phyloP scores from a whole-genome alignment of 1,139 yeast species.

The Suhomyces bokatorum region DNA sequence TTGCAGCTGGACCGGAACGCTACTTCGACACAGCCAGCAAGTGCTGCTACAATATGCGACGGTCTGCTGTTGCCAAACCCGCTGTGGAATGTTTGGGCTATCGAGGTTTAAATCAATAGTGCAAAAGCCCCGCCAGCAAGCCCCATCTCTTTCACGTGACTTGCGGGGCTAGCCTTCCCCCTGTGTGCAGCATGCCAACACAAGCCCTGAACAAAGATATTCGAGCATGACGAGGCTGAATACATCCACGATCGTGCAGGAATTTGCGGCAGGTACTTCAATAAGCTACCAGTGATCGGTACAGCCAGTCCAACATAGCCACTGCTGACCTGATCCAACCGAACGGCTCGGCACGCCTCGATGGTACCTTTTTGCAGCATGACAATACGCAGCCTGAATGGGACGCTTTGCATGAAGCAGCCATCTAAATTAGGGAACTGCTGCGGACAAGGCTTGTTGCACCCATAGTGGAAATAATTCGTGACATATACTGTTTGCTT shows the following conservation, averaged over 20 bases:
- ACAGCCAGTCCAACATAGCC: too few species aligned
- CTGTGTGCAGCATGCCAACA: neutral
- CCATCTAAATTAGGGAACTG: neutral
- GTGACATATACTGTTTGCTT: neutral
- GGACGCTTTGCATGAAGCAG: too few species aligned
- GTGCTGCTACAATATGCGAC: neutral
- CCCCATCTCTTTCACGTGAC: neutral
- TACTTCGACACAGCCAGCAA: neutral
- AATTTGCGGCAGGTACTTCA: neutral
- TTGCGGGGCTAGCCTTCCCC: neutral
- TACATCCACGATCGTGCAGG: neutral
- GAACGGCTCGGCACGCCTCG: too few species aligned
- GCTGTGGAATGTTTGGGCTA: neutral
- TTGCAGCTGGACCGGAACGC: too few species aligned
- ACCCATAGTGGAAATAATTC: neutral
- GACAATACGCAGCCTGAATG: too few species aligned
- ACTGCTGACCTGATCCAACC: too few species aligned
- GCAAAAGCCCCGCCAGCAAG: neutral
- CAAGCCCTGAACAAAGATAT: neutral
- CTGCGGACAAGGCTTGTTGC: neutral
- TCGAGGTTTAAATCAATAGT: neutral
- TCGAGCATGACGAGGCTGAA: conserved; percentile 5
- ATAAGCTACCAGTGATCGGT: too few species aligned
- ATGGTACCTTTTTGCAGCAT: too few species aligned
- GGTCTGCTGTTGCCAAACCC: neutral